Base-by-base conservation (phyloP, 305 asterid species). In the Fraxinus latifolia region DNA sequence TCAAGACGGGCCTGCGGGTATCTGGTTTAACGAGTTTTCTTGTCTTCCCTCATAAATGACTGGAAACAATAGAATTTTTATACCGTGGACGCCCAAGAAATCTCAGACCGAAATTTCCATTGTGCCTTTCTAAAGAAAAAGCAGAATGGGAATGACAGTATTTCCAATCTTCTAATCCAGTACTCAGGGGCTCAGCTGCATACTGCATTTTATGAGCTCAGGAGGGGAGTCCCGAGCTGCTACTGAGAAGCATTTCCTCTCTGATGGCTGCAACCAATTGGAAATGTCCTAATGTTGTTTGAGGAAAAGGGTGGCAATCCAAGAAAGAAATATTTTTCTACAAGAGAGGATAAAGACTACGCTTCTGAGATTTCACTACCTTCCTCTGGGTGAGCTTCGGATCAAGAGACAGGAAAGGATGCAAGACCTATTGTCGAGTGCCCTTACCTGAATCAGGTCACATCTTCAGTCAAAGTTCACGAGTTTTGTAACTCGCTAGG, bases 271-370 rank as follows among this genome's bases (percentile, higher is more conserved):
- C 80, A 89, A 84, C 79, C 87, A 33, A 79, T 74, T 15, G 91
- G 84, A 47, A 89, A 89, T 34, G 67, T 86, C 58, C 67, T 87
- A 5, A 89, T 89, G 33, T 32, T 86, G 87, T 89, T 89, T 80
- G 92, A 87, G 86, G 90, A 89, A 86, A 79, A 73, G 58, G 89
- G 92, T 7, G 92, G 91, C 34, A 86, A 87, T 84, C 91, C 92
- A 8, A 84, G 87, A 4, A 74, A 83, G 77, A 27, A 83, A 81
- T 84, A 89, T 12, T 87, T 87, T 76, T 86, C 88, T 2, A 79
- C 90, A 34, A 74, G 67, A 82, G 80, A 80, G 79, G 9, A 83
- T 36, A 77, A 89, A 80, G n/a, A 77, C 44, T 84, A 37, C 84
- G 91, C 82, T 82, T 88, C 91, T 0, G 90, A 89, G 77, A 68